Base-by-base conservation (phyloP, 352 stramenopile species). In the Pythium dissotocum region DNA sequence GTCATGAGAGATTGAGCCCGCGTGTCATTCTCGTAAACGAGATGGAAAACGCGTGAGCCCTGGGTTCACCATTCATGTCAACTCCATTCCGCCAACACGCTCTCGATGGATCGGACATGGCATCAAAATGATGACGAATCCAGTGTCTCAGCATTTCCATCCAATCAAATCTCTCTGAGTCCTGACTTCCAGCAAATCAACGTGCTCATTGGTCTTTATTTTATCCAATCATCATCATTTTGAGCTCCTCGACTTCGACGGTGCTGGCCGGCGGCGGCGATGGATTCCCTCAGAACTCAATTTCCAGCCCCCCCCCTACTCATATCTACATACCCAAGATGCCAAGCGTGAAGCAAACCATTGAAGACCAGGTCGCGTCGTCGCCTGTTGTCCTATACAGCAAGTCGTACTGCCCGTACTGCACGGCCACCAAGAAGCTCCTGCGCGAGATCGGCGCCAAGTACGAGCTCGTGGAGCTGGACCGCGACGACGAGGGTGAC, bases 341-440 rank as follows among this genome's bases (percentile, higher is more conserved):
- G 81, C 51, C 75, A 32, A 88, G 69, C 66, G 76, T 69, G 48
- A 81, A 83, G 56, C 74, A 90, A 70, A 77, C 77, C 67, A 79
- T 93, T 30, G 73, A 90, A 73, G 61, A 73, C 30, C 80, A 82
- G 65, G 76, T 91, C 58, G 67, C 75, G 16, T 44, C 68, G 14
- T 69, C 77, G 58, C 67, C 67, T 24, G 77, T 93, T 38, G 74
- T 87, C 38, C 77, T 93, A 58, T 99, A 97, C 78, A 97, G 89
- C 62, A 99, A 99, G 82, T 87, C 82, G 36, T 98, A 93, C 79
- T 99, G 96, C 71, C 90, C 91, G 26, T 98, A 97, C 80, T 99
- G 95, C 79, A 77, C 73, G 42, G 81, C 79, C 58, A 87, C 80
- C 60, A 90, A 90, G 73, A 61, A 54, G 48, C 72, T 90, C 40